phyloP scores from a whole-genome alignment of 1,139 yeast species.

The Candida sanyaensis region DNA sequence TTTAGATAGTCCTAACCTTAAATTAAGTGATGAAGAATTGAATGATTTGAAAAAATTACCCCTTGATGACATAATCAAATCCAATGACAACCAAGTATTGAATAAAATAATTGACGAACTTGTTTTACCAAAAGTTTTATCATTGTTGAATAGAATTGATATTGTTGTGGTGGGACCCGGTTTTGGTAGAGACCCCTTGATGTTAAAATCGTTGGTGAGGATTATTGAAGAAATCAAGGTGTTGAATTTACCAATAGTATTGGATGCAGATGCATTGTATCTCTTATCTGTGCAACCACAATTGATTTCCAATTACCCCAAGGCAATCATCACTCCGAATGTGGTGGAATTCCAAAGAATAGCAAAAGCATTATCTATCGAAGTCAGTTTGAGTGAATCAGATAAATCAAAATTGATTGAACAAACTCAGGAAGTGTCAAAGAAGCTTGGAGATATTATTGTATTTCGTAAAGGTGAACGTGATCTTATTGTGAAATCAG shows the following conservation, averaged over 20 bases:
- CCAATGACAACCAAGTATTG: conserved; percentile 18
- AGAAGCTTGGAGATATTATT: conserved; percentile 59
- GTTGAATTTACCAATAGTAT: conserved; percentile 60
- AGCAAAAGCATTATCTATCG: conserved; percentile 42
- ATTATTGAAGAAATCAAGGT: conserved; percentile 60
- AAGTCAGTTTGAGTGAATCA: conserved; percentile 27
- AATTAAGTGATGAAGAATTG: conserved; percentile 18
- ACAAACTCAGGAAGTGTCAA: conserved; percentile 49
- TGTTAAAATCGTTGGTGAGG: conserved; percentile 60
- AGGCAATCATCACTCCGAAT: conserved; percentile 83
- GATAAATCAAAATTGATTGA: conserved; percentile 22
- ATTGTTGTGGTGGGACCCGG: conserved; percentile 93
- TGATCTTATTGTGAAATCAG: conserved; percentile 60
- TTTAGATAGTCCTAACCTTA: conserved; percentile 21
- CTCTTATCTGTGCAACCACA: conserved; percentile 59
- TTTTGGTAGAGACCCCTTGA: conserved; percentile 74
- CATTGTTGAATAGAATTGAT: conserved; percentile 67
- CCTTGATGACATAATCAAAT: conserved; percentile 22
- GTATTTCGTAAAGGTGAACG: conserved; percentile 70
- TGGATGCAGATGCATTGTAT: conserved; percentile 89
- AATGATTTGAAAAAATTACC: conserved; percentile 16
- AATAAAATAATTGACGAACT: conserved; percentile 37
- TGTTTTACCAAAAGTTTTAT: conserved; percentile 56
- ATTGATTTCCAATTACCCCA: conserved; percentile 48
- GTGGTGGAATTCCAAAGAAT: conserved; percentile 80